These are phyloP conservation scores for Calonectria hongkongensis DNA, from an alignment of 2,329 filamentous ascomycete genomes.

Conservation along the genomic window DNA sequence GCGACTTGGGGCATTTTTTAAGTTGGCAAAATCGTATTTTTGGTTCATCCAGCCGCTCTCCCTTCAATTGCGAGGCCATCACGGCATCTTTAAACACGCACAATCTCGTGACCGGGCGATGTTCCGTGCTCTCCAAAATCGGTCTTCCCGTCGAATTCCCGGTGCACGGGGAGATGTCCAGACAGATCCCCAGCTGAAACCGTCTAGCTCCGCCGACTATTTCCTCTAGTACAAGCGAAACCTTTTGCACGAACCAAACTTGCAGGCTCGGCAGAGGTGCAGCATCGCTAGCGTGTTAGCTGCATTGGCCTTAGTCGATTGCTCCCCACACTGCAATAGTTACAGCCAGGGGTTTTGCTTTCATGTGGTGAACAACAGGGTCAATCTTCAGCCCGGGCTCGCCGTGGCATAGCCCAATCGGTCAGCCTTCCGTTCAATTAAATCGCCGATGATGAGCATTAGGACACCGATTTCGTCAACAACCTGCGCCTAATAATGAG, in stretches of 20 bases:
- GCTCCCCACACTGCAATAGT: neutral
- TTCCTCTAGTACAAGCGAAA: neutral
- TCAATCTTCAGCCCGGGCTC: no score
- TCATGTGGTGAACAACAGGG: no score
- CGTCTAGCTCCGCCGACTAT: conserved; percentile 29
- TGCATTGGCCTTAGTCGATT: conserved; percentile 12
- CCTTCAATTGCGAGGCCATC: neutral
- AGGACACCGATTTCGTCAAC: no score
- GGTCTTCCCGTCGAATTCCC: conserved; percentile 25
- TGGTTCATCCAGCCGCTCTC: neutral
- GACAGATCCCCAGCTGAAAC: conserved; percentile 11
- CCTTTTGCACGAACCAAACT: neutral
- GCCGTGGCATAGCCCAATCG: no score
- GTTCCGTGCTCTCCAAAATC: conserved; percentile 1
- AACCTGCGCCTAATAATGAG: no score
- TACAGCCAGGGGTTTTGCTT: neutral
- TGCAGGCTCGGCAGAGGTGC: neutral
- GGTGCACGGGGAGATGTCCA: conserved; percentile 15
- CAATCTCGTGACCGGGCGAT: neutral
- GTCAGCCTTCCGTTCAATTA: no score
- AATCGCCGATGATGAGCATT: no score
- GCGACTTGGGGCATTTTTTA: conserved; percentile 44
- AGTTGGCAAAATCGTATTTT: no score
- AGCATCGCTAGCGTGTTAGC: conserved; percentile 14
- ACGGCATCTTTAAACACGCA: neutral